A percentile compares a stretch with the other conserved stretches of the same genome.
Evolutionary conservation across 176 grass and related monocot species (phyloP).

Genomic region (Elaeis guineensis): DNA sequence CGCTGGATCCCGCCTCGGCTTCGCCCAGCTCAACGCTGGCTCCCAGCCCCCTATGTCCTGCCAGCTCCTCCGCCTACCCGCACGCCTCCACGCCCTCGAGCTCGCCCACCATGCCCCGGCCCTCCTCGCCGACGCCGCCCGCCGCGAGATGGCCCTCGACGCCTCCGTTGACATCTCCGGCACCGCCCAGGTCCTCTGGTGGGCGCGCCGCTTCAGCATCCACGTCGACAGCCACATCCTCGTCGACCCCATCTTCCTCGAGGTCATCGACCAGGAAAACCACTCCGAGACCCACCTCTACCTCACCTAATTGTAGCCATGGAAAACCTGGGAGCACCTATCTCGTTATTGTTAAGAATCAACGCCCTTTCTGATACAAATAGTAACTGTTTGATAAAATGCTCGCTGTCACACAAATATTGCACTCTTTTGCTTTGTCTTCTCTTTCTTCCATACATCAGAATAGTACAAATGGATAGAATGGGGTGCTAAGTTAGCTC

Average conservation of each 20-base stretch:
- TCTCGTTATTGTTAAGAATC: too few relatives aligned
- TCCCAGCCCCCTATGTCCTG: slow-evolving; percentile 56
- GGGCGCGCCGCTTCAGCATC: slow-evolving; percentile 55
- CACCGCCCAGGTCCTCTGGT: slow-evolving; percentile 33
- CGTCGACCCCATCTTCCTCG: slow-evolving; percentile 71
- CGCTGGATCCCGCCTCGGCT: slow-evolving; percentile 54
- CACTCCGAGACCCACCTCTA: slow-evolving; percentile 45
- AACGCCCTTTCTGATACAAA: too few relatives aligned
- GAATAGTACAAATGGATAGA: too few relatives aligned
- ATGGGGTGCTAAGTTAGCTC: slow-evolving; percentile 46
- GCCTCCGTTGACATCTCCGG: slow-evolving; percentile 53
- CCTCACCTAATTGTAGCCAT: slow-evolving; percentile 16
- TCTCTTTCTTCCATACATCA: too few relatives aligned
- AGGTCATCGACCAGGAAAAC: slow-evolving; percentile 59
- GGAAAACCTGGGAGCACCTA: too few relatives aligned
- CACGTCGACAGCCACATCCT: slow-evolving; percentile 58
- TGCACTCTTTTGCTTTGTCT: too few relatives aligned
- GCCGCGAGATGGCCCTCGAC: slow-evolving; percentile 61
- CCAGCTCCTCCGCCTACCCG: slow-evolving; percentile 65
- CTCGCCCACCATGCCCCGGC: slow-evolving; percentile 40
- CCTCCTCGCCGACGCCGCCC: slow-evolving; percentile 39
- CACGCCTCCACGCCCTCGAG: slow-evolving; percentile 51
- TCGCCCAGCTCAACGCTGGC: slow-evolving; percentile 53
- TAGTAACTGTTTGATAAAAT: too few relatives aligned
- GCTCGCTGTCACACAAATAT: too few relatives aligned